Conservation (phyloP, 345 rosid genomes). For the Durio zibethinus region DNA sequence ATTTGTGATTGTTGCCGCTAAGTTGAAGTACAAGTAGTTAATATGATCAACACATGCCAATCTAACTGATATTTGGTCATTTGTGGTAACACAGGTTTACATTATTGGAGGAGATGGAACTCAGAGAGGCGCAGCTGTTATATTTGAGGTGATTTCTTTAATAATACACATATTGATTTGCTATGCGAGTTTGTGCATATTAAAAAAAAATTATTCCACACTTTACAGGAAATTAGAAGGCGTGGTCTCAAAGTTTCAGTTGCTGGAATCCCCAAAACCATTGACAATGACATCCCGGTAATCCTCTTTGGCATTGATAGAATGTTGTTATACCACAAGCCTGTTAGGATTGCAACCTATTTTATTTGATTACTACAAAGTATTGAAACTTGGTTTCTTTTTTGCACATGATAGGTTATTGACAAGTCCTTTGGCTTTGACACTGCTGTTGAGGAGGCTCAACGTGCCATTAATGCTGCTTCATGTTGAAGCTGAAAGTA, state of each 20-base stretch:
- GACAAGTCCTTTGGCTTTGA: slow-evolving; percentile 88
- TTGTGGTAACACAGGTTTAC: slow-evolving; percentile 45
- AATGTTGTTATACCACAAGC: not conserved
- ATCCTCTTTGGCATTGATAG: not conserved
- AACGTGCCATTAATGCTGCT: slow-evolving; percentile 89
- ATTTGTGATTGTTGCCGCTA: not conserved
- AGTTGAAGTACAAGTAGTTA: not conserved
- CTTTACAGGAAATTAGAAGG: slow-evolving; percentile 49
- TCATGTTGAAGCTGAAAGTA: slow-evolving; percentile 83
- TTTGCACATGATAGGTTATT: slow-evolving; percentile 36
- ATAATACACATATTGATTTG: not conserved
- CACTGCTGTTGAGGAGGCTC: slow-evolving; percentile 97
- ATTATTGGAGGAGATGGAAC: slow-evolving; percentile 89
- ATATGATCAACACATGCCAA: not conserved
- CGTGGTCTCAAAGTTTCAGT: slow-evolving; percentile 78
- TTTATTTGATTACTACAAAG: not conserved
- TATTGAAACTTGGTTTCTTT: not conserved
- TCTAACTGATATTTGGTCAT: not conserved
- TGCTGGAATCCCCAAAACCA: slow-evolving; percentile 74
- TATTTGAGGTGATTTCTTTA: slow-evolving; percentile 45
- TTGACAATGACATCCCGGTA: slow-evolving; percentile 77
- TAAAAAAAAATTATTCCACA: not conserved
- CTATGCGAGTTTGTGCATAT: not conserved
- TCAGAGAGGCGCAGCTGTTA: slow-evolving; percentile 64
- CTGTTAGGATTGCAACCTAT: not conserved